Conservation (phyloP, 805 yeast genomes). For the Wickerhamomyces mucosus region DNA sequence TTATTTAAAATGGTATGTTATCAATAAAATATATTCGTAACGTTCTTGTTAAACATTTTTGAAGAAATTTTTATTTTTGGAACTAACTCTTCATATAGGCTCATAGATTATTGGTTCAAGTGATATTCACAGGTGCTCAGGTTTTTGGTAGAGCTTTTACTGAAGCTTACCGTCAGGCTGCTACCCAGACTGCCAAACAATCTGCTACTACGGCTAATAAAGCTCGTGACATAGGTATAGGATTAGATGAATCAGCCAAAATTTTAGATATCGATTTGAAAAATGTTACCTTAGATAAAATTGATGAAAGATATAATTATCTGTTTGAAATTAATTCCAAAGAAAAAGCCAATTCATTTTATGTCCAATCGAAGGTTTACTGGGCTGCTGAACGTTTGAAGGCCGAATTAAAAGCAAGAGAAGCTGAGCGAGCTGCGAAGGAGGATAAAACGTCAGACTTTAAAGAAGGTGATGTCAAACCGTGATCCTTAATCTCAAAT, state of each 20-base stretch:
- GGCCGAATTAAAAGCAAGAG: conserved; percentile 58
- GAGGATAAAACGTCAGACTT: conserved; percentile 8
- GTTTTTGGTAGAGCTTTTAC: conserved; percentile 94
- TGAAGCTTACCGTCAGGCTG: conserved; percentile 96
- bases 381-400: conserved; percentile 89
- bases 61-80: background rate
- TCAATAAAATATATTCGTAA: too few species aligned
- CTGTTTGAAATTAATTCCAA: conserved; percentile 83
- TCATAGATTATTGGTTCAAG: conserved; percentile 83
- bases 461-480: conserved; percentile 1
- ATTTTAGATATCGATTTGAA: conserved; percentile 71
- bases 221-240: conserved; percentile 57
- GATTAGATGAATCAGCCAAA: conserved; percentile 85
- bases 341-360: conserved; percentile 94
- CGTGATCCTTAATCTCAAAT: too few species aligned
- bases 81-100: conserved; percentile 38
- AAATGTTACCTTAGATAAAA: conserved; percentile 45
- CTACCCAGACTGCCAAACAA: conserved; percentile 80
- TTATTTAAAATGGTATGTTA: too few species aligned
- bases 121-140: conserved; percentile 86
- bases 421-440: conserved; percentile 25
- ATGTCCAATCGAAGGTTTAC: conserved; percentile 84
- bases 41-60: too few species aligned
- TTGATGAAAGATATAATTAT: conserved; percentile 66
- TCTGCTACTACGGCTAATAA: conserved; percentile 41